Evolutionary conservation across 768 basidiomycete species (phyloP).

Genomic region (Epithele typhae): DNA sequence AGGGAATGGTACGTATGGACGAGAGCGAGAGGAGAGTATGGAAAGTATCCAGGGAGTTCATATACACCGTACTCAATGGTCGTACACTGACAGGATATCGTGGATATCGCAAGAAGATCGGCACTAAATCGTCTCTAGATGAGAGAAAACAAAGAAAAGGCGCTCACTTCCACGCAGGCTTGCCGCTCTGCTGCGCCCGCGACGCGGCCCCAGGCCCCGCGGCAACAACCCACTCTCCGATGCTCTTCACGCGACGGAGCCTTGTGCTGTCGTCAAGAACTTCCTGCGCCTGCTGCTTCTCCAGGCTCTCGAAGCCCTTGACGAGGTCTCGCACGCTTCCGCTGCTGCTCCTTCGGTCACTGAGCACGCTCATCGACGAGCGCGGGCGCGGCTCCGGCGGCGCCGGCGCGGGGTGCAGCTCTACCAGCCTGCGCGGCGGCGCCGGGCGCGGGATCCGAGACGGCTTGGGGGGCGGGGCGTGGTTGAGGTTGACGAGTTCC

Average conservation of each 20-base stretch:
- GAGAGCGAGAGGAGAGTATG: no score
- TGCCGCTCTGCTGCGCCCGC: slow-evolving; percentile 7
- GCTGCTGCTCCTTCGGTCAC: slow-evolving; percentile 56
- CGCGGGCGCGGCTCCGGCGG: slow-evolving; percentile 26
- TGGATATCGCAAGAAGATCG: no score
- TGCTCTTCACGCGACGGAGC: slow-evolving; percentile 30
- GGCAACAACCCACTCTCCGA: slow-evolving; percentile 28
- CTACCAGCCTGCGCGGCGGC: slow-evolving; percentile 44
- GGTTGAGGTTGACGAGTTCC: slow-evolving; percentile 61
- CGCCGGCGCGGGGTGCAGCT: slow-evolving; percentile 45
- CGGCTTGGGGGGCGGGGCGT: slow-evolving; percentile 36
- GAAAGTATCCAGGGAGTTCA: no score
- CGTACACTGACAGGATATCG: no score
- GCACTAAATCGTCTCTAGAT: no score
- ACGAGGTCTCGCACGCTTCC: slow-evolving; percentile 74
- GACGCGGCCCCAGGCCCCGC: background rate
- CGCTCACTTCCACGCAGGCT: slow-evolving; percentile 22
- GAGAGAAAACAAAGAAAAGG: no score
- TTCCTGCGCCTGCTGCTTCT: slow-evolving; percentile 28
- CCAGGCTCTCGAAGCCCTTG: slow-evolving; percentile 50
- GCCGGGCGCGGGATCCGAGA: slow-evolving; percentile 41
- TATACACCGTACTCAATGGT: no score
- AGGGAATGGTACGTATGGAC: no score
- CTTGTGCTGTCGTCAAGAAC: slow-evolving; percentile 20
- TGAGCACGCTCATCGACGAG: slow-evolving; percentile 13